These are phyloP conservation scores for Balansia obtecta DNA, from an alignment of 2,329 filamentous ascomycete species.

Conservation along the genomic window DNA sequence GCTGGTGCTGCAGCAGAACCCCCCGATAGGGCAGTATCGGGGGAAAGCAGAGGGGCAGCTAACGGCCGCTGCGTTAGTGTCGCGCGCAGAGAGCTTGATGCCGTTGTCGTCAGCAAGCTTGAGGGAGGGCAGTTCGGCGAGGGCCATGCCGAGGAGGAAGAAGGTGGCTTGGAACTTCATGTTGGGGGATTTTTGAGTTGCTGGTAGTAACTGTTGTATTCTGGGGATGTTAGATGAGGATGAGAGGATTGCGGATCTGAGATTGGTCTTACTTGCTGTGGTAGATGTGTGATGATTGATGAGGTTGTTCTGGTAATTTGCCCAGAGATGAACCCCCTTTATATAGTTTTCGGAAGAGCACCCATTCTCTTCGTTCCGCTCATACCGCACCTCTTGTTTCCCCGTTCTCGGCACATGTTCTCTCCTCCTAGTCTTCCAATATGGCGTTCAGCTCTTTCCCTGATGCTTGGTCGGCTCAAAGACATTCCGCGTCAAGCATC, in stretches of 20 bases:
- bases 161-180: constrained; percentile 4
- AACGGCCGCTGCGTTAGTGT: neutral
- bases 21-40: constrained; percentile 2
- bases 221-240: neutral
- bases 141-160: constrained; percentile 1
- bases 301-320: neutral
- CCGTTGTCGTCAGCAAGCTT: constrained; percentile 4
- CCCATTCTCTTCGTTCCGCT: neutral
- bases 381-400: neutral
- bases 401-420: neutral
- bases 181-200: neutral
- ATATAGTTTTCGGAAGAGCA: neutral
- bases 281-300: neutral
- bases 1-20: constrained; percentile 6
- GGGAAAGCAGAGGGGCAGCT: constrained; percentile 5
- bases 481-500: neutral
- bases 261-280: neutral
- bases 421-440: neutral
- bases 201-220: neutral
- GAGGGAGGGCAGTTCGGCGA: constrained; percentile 2
- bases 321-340: neutral
- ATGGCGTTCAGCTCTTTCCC: neutral
- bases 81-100: neutral
- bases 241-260: neutral
- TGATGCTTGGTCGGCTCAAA: neutral